phyloP scores from a whole-genome alignment of 106 monocot species.

The Chionographis japonica region DNA sequence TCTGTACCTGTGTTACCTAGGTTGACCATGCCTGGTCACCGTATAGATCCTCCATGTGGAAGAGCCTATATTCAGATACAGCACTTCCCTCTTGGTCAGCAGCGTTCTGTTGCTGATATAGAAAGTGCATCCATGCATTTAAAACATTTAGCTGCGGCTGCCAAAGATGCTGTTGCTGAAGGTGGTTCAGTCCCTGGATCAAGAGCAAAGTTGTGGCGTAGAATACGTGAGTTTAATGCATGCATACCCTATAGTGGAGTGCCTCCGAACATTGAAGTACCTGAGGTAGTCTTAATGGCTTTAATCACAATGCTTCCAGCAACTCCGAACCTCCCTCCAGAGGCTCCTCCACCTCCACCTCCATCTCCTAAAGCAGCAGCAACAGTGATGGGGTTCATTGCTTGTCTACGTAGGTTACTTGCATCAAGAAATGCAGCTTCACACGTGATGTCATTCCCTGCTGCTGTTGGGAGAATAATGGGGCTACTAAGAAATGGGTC shows the following conservation, averaged over 20 bases:
- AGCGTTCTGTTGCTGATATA: conserved; percentile 38
- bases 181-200: conserved; percentile 92
- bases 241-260: conserved; percentile 88
- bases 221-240: conserved; percentile 99
- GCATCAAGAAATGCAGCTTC: conserved; percentile 91
- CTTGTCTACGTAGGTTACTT: conserved; percentile 89
- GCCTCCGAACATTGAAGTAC: conserved; percentile 75
- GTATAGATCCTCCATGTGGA: conserved; percentile 93
- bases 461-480: conserved; percentile 98
- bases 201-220: conserved; percentile 87
- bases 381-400: conserved; percentile 89
- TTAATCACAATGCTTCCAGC: conserved; percentile 97
- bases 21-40: conserved; percentile 94
- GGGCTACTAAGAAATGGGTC: conserved; percentile 96
- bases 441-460: conserved; percentile 98
- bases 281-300: conserved; percentile 97
- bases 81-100: conserved; percentile 32
- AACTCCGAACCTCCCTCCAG: conserved; percentile 87
- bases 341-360: conserved; percentile 91
- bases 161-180: conserved; percentile 99
- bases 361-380: conserved; percentile 98
- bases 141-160: conserved; percentile 85
- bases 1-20: conserved; percentile 89
- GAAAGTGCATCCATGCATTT: conserved; percentile 82
- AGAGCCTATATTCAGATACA: conserved; percentile 40